Percentiles rank a stretch among this genome's conserved stretches.
Conservation (phyloP, 140 eudicot genomes). For the Flaveria floridana region DNA sequence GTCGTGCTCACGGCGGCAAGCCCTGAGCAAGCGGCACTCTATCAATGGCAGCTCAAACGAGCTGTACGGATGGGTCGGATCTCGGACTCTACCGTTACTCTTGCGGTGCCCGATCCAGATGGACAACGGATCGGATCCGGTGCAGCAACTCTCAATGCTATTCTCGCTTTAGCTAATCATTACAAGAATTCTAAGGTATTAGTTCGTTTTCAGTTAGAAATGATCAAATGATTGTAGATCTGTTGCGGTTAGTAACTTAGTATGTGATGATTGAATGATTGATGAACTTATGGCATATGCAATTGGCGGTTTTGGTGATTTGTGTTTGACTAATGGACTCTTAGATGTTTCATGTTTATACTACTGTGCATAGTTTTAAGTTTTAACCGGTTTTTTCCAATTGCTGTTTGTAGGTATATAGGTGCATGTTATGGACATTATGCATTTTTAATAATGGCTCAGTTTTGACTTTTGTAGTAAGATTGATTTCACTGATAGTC, state of each 20-base stretch:
- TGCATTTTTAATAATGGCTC: no score
- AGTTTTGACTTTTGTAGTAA: no score
- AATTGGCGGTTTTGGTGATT: slow-evolving; percentile 2
- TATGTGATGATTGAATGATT: slow-evolving; percentile 1
- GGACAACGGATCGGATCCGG: slow-evolving; percentile 97
- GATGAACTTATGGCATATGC: background rate
- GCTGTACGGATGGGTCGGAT: slow-evolving; percentile 82
- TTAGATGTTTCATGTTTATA: no score
- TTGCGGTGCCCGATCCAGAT: slow-evolving; percentile 85
- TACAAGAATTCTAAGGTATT: slow-evolving; percentile 37
- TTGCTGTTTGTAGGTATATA: background rate
- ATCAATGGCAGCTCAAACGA: slow-evolving; percentile 76
- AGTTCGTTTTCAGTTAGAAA: background rate
- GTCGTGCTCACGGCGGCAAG: slow-evolving; percentile 85
- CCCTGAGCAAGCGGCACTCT: slow-evolving; percentile 90
- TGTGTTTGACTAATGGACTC: background rate
- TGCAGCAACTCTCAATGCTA: slow-evolving; percentile 83
- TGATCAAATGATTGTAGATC: background rate
- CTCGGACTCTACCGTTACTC: slow-evolving; percentile 67
- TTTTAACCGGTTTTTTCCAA: background rate
- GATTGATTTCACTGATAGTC: background rate
- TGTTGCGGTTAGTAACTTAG: background rate
- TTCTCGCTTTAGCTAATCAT: slow-evolving; percentile 53
- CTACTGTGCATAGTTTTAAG: background rate
- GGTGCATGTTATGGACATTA: no score